Evolutionary conservation across 805 yeast species (phyloP).

Genomic region (Kodamaea kakaduensis): DNA sequence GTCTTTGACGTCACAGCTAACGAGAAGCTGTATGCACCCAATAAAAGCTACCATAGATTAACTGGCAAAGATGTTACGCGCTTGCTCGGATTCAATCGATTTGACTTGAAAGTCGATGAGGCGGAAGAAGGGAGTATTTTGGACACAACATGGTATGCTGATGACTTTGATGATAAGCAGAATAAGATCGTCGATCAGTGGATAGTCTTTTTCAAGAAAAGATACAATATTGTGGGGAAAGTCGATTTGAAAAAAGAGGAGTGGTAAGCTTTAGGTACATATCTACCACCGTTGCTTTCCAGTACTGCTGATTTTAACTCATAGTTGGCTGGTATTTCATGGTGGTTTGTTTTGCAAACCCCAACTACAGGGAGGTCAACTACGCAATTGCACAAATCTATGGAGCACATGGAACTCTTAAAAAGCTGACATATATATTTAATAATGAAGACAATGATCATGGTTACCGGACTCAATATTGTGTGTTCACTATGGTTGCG

Average conservation of each 20-base stretch:
- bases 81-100: slow-evolving; percentile 63
- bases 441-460: too few relatives aligned
- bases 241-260: slow-evolving; percentile 17
- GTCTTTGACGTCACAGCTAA: slow-evolving; percentile 77
- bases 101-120: slow-evolving; percentile 18
- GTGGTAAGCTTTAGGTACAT: too few relatives aligned
- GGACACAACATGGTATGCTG: slow-evolving; percentile 43
- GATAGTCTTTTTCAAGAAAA: slow-evolving; percentile 57
- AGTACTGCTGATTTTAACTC: too few relatives aligned
- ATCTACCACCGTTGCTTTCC: too few relatives aligned
- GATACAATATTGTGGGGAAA: slow-evolving; percentile 36
- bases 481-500: too few relatives aligned
- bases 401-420: too few relatives aligned
- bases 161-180: slow-evolving; percentile 57
- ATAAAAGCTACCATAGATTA: slow-evolving; percentile 64
- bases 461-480: too few relatives aligned
- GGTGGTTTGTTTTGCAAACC: too few relatives aligned
- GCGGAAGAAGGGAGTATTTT: slow-evolving; percentile 9
- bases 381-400: too few relatives aligned
- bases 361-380: too few relatives aligned
- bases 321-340: too few relatives aligned
- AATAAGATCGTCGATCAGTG: slow-evolving; percentile 65
- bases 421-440: too few relatives aligned
- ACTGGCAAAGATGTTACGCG: slow-evolving; percentile 78
- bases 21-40: slow-evolving; percentile 68